Evolutionary conservation across 257 asterid species (phyloP), one percentile per base, ranked within the genome.

Genomic region (Primulina eburnea): DNA sequence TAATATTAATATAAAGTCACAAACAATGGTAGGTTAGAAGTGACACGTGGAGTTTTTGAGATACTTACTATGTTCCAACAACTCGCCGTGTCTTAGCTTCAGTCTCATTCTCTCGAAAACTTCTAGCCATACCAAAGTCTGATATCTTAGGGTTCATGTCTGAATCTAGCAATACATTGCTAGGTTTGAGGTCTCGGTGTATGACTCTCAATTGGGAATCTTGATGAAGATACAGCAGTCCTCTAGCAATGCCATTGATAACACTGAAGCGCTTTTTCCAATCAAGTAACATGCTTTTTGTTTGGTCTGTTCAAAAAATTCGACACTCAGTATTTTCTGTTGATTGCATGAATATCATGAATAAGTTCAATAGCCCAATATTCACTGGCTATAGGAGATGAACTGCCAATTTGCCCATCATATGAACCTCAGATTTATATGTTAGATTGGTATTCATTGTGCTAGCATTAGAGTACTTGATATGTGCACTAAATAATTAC

Each of bases 181-280:
- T 84, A 32, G 82, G 76, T 74, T 75, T 74, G 12, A 76, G 84
- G 55, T 73, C 80, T 71, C 76, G 47, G 47, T 81, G 83, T 53
- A 81, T 81, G 37, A 76, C 78, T 72, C 73, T 60, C 79, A 78
- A 73, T 64, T 81, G 68, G 4, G 86, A 82, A 33, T 82, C 86
- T 72, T 82, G 83, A 60, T 82, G 86, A 60, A 82, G 83, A 35
- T 82, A 82, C 67, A 78, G 63, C 60, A 75, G 79, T 33, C 86
- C 79, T 32, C 78, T 20, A 18, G 79, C 79, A 77, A 77, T 59
- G 26, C 80, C 82, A 59, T 67, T 9, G 38, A 77, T 76, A 78
- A 32, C 5, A 32, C 4, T 63, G 71, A 81, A 81, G 53, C 81
- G 81, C 30, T 57, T 67, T 55, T 66, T 24, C 77, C 84, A 75